These are phyloP conservation scores for Dichomitus squalens DNA, from an alignment of 1,284 basidiomycete species.

Conservation along the genomic window DNA sequence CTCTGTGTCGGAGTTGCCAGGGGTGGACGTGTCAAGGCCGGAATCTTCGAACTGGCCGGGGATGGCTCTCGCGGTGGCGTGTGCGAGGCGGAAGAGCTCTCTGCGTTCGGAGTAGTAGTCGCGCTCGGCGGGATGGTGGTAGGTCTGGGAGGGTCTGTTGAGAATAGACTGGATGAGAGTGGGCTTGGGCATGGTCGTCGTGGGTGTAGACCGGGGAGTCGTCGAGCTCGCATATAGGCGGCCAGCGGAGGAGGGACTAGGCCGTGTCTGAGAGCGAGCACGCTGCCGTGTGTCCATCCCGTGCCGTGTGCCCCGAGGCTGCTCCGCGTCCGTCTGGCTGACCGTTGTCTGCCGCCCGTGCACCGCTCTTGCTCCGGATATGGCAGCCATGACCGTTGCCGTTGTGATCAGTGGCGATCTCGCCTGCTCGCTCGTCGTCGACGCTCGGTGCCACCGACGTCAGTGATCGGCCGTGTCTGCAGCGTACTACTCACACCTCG, in stretches of 20 bases:
- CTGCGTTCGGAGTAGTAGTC: conserved; percentile 52
- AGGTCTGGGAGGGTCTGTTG: conserved; percentile 58
- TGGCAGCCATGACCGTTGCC: background rate
- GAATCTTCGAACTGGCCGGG: conserved; percentile 23
- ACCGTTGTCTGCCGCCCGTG: background rate
- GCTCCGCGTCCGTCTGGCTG: background rate
- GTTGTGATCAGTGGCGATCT: background rate
- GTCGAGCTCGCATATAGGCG: conserved; percentile 7
- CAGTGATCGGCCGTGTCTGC: background rate
- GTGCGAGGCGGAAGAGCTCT: conserved; percentile 36
- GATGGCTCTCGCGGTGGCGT: conserved; percentile 18
- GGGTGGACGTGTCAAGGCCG: conserved; percentile 21
- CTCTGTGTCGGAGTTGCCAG: conserved; percentile 23
- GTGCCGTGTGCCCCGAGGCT: conserved; percentile 5
- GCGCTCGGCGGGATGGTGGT: conserved; percentile 47
- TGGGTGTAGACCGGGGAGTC: background rate
- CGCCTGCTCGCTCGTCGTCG: too few relatives aligned
- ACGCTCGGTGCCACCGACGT: background rate
- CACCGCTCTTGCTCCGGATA: background rate
- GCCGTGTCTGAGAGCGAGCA: background rate
- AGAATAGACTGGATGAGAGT: conserved; percentile 60
- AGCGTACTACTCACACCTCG: background rate
- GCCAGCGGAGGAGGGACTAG: conserved; percentile 6
- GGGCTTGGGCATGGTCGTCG: conserved; percentile 51
- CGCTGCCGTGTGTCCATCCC: conserved; percentile 1